Evolutionary conservation across 2,329 filamentous ascomycete species (phyloP), one percentile per base, ranked within the genome.

Genomic region (Aspergillus aculeatus): DNA sequence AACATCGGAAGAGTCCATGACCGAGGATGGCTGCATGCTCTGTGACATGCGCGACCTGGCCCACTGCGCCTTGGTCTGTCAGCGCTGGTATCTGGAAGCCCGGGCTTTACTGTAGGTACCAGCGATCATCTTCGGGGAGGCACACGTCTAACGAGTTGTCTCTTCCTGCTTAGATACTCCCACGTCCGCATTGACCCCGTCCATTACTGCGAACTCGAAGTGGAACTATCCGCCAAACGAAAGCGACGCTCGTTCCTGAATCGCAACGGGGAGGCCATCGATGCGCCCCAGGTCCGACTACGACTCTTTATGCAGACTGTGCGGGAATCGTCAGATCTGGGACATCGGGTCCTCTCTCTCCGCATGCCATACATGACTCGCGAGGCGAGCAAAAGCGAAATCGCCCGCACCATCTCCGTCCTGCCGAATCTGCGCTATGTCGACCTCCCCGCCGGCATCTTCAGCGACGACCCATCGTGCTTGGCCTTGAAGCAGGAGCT

Each of bases 361-460:
- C 96, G 96, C 80, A 87, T 92, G 60, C 92, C 94, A 6, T 97
- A 96, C 76, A 97, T 97, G 94, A 89, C 94, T 56, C 87, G 94
- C 59, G 92, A 97, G 78, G 90, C 90, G 1, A 90, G 85, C 73
- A 92, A 95, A 73, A 84, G 90, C 56, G 90, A 94, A 64, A 84
- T 97, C 52, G 93, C 94, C 10, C 87, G 92, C 54, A 91, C 90
- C 26, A 89, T 97, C 51, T 91, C 92, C 41, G 90, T 93, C 24
- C 83, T 94, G 48, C 91, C 92, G 31, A 92, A 94, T 70, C 81
- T 98, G 49, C 89, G 86, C 73, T 97, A 95, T 74, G 89, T 96
- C 66, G 94, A 98, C 75, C 83, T 98, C 7, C 94, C 94, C 4
- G 90, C 95, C 65, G 93, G 92, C 53, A 86, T 96, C 73, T 97